Conservation (phyloP, 176 grass and related monocot genomes). For the Aegilops umbellulata region DNA sequence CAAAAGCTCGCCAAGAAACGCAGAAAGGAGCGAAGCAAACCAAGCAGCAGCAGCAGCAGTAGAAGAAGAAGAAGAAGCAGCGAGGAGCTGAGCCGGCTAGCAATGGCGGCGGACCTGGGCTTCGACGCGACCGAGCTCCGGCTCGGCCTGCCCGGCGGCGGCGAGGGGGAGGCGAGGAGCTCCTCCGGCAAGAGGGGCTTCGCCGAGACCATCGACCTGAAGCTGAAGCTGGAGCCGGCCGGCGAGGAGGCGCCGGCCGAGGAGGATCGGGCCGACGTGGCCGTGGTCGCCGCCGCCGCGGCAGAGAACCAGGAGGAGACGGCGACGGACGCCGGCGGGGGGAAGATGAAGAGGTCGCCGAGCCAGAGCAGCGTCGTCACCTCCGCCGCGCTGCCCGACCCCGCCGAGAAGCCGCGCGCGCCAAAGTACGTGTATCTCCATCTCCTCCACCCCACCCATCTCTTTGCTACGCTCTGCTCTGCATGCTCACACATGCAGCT, state of each 20-base stretch:
- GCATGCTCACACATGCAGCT: not conserved
- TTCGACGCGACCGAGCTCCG: conserved; percentile 91
- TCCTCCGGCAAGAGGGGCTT: conserved; percentile 75
- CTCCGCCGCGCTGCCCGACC: conserved; percentile 41
- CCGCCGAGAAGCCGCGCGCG: conserved; percentile 75
- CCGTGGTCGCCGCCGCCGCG: not conserved
- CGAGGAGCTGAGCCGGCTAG: not conserved
- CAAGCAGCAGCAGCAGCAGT: too few relatives aligned
- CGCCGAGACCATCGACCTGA: conserved; percentile 87
- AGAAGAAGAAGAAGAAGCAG: too few relatives aligned
- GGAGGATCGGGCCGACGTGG: conserved; percentile 12
- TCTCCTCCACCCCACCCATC: not conserved
- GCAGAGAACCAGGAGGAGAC: not conserved
- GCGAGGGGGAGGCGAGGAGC: conserved; percentile 27
- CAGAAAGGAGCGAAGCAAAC: not conserved
- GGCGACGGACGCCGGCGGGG: not conserved
- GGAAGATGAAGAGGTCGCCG: conserved; percentile 45
- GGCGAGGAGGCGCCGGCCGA: not conserved
- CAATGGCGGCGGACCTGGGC: conserved; percentile 54
- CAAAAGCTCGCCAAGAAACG: not conserved
- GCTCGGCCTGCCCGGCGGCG: conserved; percentile 77
- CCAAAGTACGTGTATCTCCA: conserved; percentile 51
- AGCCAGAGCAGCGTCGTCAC: conserved; percentile 57
- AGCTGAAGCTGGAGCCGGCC: conserved; percentile 70
- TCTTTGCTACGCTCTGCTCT: not conserved